These are phyloP conservation scores for Morella rubra DNA, from an alignment of 306 rosid genomes.

Conservation along the genomic window DNA sequence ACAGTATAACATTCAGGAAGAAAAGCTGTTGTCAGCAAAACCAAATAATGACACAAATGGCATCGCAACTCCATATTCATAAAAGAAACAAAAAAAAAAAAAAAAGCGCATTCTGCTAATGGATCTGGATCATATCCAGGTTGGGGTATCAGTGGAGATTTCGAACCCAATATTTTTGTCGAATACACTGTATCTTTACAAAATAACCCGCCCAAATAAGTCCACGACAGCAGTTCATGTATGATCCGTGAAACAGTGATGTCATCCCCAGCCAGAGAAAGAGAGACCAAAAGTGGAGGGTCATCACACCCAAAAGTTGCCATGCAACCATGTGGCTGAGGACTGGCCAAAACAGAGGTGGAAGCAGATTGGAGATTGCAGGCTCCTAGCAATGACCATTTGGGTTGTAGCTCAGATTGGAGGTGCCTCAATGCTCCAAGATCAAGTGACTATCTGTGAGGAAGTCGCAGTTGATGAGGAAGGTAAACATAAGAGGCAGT, in stretches of 20 bases:
- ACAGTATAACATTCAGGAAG: conserved; percentile 16
- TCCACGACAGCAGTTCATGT: conserved; percentile 7
- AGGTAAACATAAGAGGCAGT: background rate
- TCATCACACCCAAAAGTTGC: background rate
- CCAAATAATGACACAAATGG: conserved; percentile 14
- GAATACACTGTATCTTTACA: conserved; percentile 6
- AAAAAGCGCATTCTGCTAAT: background rate
- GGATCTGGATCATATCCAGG: conserved; percentile 5
- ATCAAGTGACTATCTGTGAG: conserved; percentile 1
- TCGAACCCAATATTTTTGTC: background rate
- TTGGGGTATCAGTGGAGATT: background rate
- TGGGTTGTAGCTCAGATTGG: background rate
- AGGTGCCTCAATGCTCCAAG: conserved; percentile 12
- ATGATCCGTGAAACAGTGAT: conserved; percentile 8
- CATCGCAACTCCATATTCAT: conserved; percentile 20
- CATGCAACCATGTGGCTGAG: background rate
- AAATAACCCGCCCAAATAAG: conserved; percentile 9
- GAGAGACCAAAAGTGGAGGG: background rate
- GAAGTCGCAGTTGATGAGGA: conserved; percentile 8
- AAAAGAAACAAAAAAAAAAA: background rate
- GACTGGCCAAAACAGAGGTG: background rate
- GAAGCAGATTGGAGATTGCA: conserved; percentile 1
- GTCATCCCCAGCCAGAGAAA: background rate
- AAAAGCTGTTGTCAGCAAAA: conserved; percentile 17
- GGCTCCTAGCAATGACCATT: conserved; percentile 11